Conservation (phyloP, 1,139 yeast species). For the Pichia sp. region DNA sequence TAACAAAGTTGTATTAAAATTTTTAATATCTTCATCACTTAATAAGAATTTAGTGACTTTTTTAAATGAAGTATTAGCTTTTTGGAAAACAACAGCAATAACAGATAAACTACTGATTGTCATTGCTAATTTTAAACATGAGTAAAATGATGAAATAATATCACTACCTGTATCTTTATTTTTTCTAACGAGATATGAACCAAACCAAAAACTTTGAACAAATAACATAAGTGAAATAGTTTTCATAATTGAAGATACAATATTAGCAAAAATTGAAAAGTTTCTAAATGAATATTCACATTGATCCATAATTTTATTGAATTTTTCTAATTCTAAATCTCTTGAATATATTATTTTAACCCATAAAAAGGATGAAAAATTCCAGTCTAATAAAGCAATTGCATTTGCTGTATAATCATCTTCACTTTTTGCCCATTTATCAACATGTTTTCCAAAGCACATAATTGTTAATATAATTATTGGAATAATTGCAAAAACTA, state of each 20-base stretch:
- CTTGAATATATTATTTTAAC: slow-evolving; percentile 62
- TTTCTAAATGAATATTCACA: slow-evolving; percentile 46
- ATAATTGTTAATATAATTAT: slow-evolving; percentile 47
- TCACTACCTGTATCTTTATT: slow-evolving; percentile 49
- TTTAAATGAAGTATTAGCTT: slow-evolving; percentile 55
- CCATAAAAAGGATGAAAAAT: slow-evolving; percentile 50
- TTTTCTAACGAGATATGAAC: slow-evolving; percentile 53
- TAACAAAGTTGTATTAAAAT: slow-evolving; percentile 13
- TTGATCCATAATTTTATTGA: slow-evolving; percentile 33
- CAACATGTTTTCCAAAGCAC: slow-evolving; percentile 47
- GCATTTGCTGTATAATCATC: slow-evolving; percentile 51
- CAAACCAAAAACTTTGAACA: slow-evolving; percentile 91
- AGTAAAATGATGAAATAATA: slow-evolving; percentile 75
- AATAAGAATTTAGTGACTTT: slow-evolving; percentile 32
- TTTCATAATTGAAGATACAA: slow-evolving; percentile 55
- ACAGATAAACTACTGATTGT: slow-evolving; percentile 47
- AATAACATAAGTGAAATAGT: slow-evolving; percentile 63
- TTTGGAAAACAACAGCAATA: slow-evolving; percentile 50
- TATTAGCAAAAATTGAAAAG: slow-evolving; percentile 43
- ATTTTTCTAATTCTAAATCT: slow-evolving; percentile 41
- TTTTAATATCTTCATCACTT: slow-evolving; percentile 13
- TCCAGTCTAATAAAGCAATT: slow-evolving; percentile 65
- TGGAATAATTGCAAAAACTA: slow-evolving; percentile 69
- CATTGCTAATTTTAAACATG: slow-evolving; percentile 67
- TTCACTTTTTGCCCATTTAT: slow-evolving; percentile 46